Evolutionary conservation across 352 stramenopile species (phyloP).

Genomic region (Phytophthora tentaculata): DNA sequence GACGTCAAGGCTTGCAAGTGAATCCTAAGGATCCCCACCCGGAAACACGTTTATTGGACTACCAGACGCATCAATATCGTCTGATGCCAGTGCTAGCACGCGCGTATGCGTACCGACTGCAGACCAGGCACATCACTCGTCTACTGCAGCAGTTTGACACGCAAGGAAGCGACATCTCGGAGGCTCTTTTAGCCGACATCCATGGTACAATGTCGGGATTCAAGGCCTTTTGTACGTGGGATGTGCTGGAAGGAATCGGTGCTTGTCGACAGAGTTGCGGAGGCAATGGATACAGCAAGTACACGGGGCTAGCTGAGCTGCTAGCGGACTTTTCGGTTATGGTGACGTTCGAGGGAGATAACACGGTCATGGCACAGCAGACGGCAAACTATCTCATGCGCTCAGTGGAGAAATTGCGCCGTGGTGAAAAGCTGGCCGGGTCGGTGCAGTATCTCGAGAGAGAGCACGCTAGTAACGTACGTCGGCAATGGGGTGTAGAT

Average conservation of each 20-base stretch:
- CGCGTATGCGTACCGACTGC: slow-evolving; percentile 93
- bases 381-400: slow-evolving; percentile 77
- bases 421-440: slow-evolving; percentile 55
- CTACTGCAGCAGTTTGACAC: slow-evolving; percentile 88
- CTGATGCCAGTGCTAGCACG: slow-evolving; percentile 92
- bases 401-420: slow-evolving; percentile 57
- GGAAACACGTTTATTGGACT: slow-evolving; percentile 94
- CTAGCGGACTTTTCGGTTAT: slow-evolving; percentile 95
- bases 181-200: slow-evolving; percentile 88
- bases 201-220: slow-evolving; percentile 95
- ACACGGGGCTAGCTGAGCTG: slow-evolving; percentile 91
- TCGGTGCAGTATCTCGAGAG: slow-evolving; percentile 72
- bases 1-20: slow-evolving; percentile 85
- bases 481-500: slow-evolving; percentile 41
- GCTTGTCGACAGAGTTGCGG: slow-evolving; percentile 95
- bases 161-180: slow-evolving; percentile 69
- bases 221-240: slow-evolving; percentile 94
- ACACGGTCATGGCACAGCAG: slow-evolving; percentile 97
- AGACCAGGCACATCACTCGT: slow-evolving; percentile 84
- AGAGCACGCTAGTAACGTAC: slow-evolving; percentile 21
- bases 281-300: slow-evolving; percentile 94
- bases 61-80: slow-evolving; percentile 95
- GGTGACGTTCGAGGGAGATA: slow-evolving; percentile 97
- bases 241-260: slow-evolving; percentile 93
- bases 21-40: slow-evolving; percentile 51